phyloP scores from a whole-genome alignment of 2,329 filamentous ascomycete genomes.

The Thielaviopsis euricoi region DNA sequence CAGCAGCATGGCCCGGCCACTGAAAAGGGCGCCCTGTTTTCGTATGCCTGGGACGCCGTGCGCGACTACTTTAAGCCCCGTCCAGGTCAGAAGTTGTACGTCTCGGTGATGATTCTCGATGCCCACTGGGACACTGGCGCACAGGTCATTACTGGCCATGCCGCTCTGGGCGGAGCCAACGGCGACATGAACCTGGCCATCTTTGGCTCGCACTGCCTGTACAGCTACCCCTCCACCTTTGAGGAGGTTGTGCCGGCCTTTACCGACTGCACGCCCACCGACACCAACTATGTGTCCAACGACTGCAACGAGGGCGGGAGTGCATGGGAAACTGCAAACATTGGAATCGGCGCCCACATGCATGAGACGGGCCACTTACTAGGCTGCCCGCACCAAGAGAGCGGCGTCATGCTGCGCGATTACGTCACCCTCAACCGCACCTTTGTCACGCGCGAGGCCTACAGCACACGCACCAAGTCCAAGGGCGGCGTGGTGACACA shows the following conservation, averaged over 20 bases:
- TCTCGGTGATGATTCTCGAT: constrained; percentile 75
- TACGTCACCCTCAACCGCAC: constrained; percentile 72
- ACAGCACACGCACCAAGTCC: constrained; percentile 70
- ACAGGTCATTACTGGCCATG: constrained; percentile 62
- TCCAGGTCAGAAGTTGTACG: constrained; percentile 70
- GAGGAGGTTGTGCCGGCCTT: constrained; percentile 86
- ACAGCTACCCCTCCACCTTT: constrained; percentile 76
- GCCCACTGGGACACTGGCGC: constrained; percentile 65
- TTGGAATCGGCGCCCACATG: constrained; percentile 83
- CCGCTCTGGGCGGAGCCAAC: constrained; percentile 59
- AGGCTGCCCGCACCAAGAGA: constrained; percentile 78
- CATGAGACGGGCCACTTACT: constrained; percentile 85
- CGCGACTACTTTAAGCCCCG: constrained; percentile 57
- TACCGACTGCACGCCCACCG: constrained; percentile 76
- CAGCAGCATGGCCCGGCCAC: constrained; percentile 59
- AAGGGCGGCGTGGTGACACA: constrained; percentile 60
- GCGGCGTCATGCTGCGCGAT: constrained; percentile 81
- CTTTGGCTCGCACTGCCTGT: constrained; percentile 81
- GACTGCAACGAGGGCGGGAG: constrained; percentile 76
- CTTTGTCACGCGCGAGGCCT: constrained; percentile 68
- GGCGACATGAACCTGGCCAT: constrained; percentile 70
- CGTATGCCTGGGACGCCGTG: constrained; percentile 62
- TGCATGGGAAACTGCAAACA: constrained; percentile 89
- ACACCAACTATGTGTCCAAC: constrained; percentile 65
- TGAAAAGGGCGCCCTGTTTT: constrained; percentile 57